Evolutionary conservation across 2,329 filamentous ascomycete species (phyloP).

Genomic region (Bipolaris oryzae): DNA sequence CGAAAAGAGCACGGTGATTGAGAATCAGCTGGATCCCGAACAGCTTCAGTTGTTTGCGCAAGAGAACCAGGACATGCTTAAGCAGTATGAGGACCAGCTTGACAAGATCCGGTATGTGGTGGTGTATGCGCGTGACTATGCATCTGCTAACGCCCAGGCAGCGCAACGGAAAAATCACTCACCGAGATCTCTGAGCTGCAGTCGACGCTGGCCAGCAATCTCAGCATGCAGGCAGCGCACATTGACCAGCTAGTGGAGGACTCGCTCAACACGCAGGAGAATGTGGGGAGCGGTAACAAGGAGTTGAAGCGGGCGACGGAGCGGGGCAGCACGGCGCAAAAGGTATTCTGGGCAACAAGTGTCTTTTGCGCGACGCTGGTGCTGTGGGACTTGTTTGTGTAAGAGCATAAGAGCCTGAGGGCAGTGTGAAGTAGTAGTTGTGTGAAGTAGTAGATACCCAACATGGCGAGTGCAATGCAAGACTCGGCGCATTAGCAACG

Average conservation of each 20-base stretch:
- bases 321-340: constrained; percentile 57
- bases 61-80: constrained; percentile 90
- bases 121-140: not conserved
- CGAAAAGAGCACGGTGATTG: constrained; percentile 45
- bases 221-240: constrained; percentile 83
- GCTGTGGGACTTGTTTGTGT: constrained; percentile 58
- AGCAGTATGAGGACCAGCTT: constrained; percentile 91
- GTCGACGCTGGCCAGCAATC: constrained; percentile 82
- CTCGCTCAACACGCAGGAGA: constrained; percentile 79
- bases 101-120: constrained; percentile 84
- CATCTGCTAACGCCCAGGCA: constrained; percentile 48
- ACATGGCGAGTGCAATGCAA: constrained; percentile 18
- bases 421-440: not conserved
- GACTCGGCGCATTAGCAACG: constrained; percentile 14
- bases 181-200: constrained; percentile 93
- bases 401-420: constrained; percentile 8
- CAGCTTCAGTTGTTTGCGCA: constrained; percentile 92
- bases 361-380: constrained; percentile 55
- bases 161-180: constrained; percentile 86
- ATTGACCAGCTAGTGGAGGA: constrained; percentile 89
- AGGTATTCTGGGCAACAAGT: constrained; percentile 56
- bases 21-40: constrained; percentile 73
- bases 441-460: constrained; percentile 5
- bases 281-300: constrained; percentile 87
- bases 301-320: constrained; percentile 82